A percentile compares a stretch with the other conserved stretches of the same genome.
Evolutionary conservation across 768 basidiomycete species (phyloP).

Genomic region (Fistulinella prunicolor): DNA sequence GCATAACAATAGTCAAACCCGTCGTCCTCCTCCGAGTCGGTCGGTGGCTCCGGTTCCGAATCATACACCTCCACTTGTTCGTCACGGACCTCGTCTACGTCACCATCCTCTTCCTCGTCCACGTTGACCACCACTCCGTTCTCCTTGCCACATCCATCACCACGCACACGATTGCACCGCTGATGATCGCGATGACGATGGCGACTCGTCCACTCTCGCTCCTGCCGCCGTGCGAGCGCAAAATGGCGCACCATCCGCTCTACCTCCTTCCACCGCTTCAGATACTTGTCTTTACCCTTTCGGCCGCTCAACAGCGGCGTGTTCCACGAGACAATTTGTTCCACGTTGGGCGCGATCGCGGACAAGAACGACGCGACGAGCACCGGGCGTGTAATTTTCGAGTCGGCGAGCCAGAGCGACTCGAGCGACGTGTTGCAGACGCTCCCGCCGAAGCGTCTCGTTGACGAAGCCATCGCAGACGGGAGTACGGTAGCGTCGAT

Average conservation of each 20-base stretch:
- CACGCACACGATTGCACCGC: no score
- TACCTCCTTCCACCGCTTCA: conserved; percentile 24
- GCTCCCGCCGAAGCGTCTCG: conserved; percentile 16
- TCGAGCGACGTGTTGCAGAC: conserved; percentile 26
- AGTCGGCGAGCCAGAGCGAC: conserved; percentile 28
- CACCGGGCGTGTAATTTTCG: conserved; percentile 23
- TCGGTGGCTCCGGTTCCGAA: conserved; percentile 21
- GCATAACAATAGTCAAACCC: conserved; percentile 27
- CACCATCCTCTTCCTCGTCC: neutral
- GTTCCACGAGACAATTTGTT: conserved; percentile 30
- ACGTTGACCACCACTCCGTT: neutral
- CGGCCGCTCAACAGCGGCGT: conserved; percentile 27
- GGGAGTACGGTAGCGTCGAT: conserved; percentile 27
- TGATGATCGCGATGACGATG: no score
- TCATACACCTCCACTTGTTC: conserved; percentile 15
- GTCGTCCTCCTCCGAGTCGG: conserved; percentile 26
- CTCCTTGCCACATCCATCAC: no score
- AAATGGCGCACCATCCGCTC: conserved; percentile 22
- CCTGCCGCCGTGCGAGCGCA: conserved; percentile 18
- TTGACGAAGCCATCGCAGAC: neutral
- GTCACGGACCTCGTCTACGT: conserved; percentile 1
- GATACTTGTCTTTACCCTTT: conserved; percentile 24
- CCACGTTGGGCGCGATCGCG: conserved; percentile 29
- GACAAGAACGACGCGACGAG: conserved; percentile 30
- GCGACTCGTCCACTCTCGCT: conserved; percentile 16